Base-by-base conservation (phyloP, 192 early-diverging fungal genomes). In the Mortierella alpina region DNA sequence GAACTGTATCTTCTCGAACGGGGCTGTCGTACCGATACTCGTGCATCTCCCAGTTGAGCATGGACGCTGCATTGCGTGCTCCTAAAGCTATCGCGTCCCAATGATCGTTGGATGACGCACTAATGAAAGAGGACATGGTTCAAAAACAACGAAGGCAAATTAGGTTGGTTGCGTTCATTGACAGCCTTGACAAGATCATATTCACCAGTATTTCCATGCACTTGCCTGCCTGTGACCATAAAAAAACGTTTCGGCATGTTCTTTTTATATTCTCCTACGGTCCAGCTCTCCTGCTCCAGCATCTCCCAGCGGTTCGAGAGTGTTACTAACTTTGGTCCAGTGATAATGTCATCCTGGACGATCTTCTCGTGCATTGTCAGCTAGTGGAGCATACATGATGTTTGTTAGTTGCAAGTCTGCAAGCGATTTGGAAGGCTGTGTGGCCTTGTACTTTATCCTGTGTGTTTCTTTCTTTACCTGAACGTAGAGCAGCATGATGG, bases 1-100 rank as follows among this genome's bases (percentile, higher is more conserved):
- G 23, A 15, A 80, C 70, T 1, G 59, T 22, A 0, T 80, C 70
- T 14, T 48, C 20, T 22, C 66, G 77, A 22, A 64, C 44, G 3
- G 68, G 76, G 17, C 15, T 62, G 20, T 68, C 66, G 55, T 72
- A 80, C 39, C 70, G 77, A 48, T 80, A 80, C 47, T 80, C 77
- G 9, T 70, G 72, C 77, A 80, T 80, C 6, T 22, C 68, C 77
- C 77, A 80, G 46, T 68, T 64, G 31, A 80, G 50, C 23, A 72
- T 53, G 22, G 5, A 45, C 11, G 77, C 69, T 31, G 77, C 77
- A 47, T 80, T 70, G 15, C 70, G 58, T 45, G 77, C 77, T 18
- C 77, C 77, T 14, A 66, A 68, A 10, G 77, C 42, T 47, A 80
- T 45, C 2, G 49, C 59, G 23, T 80, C 64, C 77, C 77, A 80